Evolutionary conservation across 306 rosid species (phyloP).

Genomic region (Cucurbita ficifolia): DNA sequence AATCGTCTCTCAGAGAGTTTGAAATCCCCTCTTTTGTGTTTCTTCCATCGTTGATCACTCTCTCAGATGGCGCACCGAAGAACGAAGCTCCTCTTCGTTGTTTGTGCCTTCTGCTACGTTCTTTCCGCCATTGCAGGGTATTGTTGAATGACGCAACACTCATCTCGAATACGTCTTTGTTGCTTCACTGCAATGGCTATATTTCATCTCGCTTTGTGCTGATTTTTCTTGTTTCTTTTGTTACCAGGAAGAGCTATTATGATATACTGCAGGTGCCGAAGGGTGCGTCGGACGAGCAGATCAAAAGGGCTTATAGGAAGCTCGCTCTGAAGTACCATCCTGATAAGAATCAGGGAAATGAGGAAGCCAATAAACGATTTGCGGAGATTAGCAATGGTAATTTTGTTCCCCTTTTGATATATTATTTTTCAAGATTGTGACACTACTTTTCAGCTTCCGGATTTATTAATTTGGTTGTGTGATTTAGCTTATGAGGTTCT

Average conservation of each 20-base stretch:
- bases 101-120: constrained; percentile 46
- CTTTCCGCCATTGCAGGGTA: constrained; percentile 66
- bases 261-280: constrained; percentile 71
- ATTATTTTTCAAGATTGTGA: neutral
- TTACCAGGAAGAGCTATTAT: constrained; percentile 64
- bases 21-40: constrained; percentile 6
- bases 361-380: constrained; percentile 72
- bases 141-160: neutral
- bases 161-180: neutral
- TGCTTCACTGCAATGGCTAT: neutral
- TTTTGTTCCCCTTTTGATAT: neutral
- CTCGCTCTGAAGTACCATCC: constrained; percentile 96
- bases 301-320: constrained; percentile 88
- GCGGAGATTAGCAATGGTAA: constrained; percentile 86
- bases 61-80: constrained; percentile 55
- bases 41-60: neutral
- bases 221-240: neutral
- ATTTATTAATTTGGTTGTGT: constrained; percentile 12
- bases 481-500: constrained; percentile 73
- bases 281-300: constrained; percentile 87
- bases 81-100: constrained; percentile 29
- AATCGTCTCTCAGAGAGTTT: constrained; percentile 16
- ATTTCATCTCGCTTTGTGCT: neutral
- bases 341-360: constrained; percentile 90
- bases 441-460: neutral